These are phyloP conservation scores for Cyclotella distinguenda DNA, from an alignment of 108 stramenopile genomes.

Conservation along the genomic window DNA sequence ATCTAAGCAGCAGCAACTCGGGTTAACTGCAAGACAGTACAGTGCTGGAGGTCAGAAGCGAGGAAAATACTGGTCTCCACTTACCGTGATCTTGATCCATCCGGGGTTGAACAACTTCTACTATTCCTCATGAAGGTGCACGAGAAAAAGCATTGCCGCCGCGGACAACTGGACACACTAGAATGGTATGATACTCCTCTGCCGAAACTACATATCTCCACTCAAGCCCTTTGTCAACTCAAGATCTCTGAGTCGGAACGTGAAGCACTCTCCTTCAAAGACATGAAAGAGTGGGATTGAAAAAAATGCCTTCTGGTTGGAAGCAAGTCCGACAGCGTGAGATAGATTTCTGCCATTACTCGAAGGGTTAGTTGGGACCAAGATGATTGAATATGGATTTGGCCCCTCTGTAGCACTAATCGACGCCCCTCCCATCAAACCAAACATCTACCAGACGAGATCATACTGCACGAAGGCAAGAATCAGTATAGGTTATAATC, in stretches of 20 bases:
- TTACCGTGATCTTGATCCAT: not conserved
- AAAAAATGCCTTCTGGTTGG: not conserved
- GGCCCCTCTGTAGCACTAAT: not conserved
- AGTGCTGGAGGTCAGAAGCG: not conserved
- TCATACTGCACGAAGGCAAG: not conserved
- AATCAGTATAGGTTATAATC: not conserved
- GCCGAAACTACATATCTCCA: no score
- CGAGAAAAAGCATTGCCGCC: not conserved
- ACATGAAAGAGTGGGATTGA: no score
- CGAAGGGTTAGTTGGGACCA: not conserved
- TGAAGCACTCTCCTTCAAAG: not conserved
- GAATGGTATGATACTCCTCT: not conserved
- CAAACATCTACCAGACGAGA: not conserved
- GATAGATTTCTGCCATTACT: not conserved
- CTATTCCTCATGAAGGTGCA: not conserved
- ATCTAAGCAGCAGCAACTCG: not conserved
- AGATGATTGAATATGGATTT: not conserved
- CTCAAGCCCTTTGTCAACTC: not conserved
- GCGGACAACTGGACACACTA: not conserved
- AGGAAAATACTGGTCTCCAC: not conserved
- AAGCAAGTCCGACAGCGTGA: not conserved
- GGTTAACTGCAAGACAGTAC: not conserved
- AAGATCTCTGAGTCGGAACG: not conserved
- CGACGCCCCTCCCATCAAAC: not conserved
- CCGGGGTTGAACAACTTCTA: not conserved